Evolutionary conservation across 192 early-diverging fungal species (phyloP).

Genomic region (Linnemannia zychae): DNA sequence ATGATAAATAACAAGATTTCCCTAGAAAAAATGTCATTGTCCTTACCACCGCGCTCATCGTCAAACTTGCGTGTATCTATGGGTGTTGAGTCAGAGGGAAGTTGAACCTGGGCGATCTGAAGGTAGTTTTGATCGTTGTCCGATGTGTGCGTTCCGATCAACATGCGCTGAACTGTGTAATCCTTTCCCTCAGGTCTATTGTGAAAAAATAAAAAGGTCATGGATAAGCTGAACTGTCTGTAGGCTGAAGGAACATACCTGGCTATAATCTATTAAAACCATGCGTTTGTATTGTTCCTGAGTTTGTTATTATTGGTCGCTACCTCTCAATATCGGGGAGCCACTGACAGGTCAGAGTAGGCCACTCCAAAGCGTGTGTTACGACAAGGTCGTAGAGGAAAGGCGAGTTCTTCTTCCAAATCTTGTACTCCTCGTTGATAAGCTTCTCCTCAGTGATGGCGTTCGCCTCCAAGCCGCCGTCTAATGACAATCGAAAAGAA

Average conservation of each 20-base stretch:
- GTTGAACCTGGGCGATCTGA: constrained; percentile 93
- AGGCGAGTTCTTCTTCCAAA: constrained; percentile 99
- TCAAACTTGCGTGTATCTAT: constrained; percentile 75
- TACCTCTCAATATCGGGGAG: constrained; percentile 93
- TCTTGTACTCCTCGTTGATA: constrained; percentile 98
- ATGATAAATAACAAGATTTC: background rate
- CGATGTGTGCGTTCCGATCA: constrained; percentile 97
- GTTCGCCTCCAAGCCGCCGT: constrained; percentile 54
- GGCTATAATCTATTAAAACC: background rate
- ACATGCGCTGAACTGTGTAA: constrained; percentile 89
- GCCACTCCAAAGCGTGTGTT: constrained; percentile 99
- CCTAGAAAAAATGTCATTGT: background rate
- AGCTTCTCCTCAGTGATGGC: constrained; percentile 80
- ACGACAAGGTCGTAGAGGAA: constrained; percentile 98
- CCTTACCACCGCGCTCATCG: constrained; percentile 78
- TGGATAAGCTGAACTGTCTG: background rate
- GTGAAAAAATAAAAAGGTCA: background rate
- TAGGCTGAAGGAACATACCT: background rate
- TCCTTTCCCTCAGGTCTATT: constrained; percentile 89
- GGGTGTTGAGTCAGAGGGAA: constrained; percentile 77
- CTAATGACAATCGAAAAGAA: constrained; percentile 24
- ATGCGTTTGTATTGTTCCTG: background rate
- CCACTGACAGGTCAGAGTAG: constrained; percentile 98
- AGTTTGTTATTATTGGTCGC: background rate
- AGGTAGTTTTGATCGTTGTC: constrained; percentile 97